A percentile compares a stretch with the other conserved stretches of the same genome.
These are phyloP conservation scores for Extremus antarcticus DNA, from an alignment of 495 filamentous ascomycete species.

Conservation along the genomic window DNA sequence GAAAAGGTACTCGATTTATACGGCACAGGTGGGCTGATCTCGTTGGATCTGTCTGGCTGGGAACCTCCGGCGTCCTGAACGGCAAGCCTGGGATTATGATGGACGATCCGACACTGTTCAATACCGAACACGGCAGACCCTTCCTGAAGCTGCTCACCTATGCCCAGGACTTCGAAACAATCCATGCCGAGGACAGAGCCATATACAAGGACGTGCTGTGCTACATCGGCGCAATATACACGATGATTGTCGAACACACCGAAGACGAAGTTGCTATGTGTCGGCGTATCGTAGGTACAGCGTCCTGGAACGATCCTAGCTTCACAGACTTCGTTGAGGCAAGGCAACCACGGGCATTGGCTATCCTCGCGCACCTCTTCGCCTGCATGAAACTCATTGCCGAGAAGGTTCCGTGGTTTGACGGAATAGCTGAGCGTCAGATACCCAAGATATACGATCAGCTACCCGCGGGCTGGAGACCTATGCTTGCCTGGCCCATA, in stretches of 20 bases:
- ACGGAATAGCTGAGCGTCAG: conserved; percentile 6
- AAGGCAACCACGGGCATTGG: conserved; percentile 8
- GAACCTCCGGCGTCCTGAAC: neutral
- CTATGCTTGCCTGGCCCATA: conserved; percentile 5
- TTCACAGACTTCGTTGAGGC: conserved; percentile 6
- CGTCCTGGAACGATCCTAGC: neutral
- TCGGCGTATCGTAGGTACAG: neutral
- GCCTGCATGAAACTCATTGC: conserved; percentile 9
- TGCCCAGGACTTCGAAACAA: conserved; percentile 1
- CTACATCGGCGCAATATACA: conserved; percentile 9
- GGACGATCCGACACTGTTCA: conserved; percentile 1
- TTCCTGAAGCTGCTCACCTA: conserved; percentile 4
- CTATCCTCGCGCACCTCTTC: conserved; percentile 6
- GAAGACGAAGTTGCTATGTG: neutral
- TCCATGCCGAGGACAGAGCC: neutral
- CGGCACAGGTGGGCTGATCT: neutral
- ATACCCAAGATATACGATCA: conserved; percentile 3
- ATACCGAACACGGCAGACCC: conserved; percentile 2
- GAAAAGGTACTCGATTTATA: neutral
- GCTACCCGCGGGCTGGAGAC: neutral
- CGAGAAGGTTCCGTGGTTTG: neutral
- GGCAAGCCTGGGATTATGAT: neutral
- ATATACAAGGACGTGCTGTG: neutral
- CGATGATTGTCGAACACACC: neutral
- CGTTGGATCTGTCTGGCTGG: neutral